Evolutionary conservation across 2,329 filamentous ascomycete species (phyloP).

Genomic region (Zasmidium citrigriseum): DNA sequence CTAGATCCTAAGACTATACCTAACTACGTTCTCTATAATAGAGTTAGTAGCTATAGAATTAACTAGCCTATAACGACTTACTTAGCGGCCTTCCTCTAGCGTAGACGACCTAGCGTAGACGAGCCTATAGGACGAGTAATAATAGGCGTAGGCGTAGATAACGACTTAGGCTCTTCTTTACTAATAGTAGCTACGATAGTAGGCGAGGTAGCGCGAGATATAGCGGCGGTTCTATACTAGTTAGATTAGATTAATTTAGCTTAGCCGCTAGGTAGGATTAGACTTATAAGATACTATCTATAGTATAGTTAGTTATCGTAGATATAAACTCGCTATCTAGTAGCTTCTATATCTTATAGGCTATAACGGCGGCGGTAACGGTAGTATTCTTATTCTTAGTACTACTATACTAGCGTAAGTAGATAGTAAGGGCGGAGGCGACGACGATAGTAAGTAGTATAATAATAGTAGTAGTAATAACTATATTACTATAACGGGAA

Average conservation of each 20-base stretch:
- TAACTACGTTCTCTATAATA: background rate
- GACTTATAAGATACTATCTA: background rate
- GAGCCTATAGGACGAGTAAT: too few species aligned
- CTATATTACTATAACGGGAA: background rate
- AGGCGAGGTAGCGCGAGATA: background rate
- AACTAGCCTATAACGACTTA: too few species aligned
- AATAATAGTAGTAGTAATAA: background rate
- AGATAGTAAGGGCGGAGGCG: background rate
- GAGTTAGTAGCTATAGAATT: too few species aligned
- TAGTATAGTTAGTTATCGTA: background rate
- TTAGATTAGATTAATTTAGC: background rate
- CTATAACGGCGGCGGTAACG: background rate
- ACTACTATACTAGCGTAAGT: too few species aligned
- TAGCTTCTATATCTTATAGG: too few species aligned
- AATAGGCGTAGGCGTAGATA: too few species aligned
- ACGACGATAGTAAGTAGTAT: background rate
- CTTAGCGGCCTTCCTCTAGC: too few species aligned
- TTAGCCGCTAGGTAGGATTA: background rate
- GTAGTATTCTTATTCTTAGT: background rate
- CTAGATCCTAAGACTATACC: background rate
- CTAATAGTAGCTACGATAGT: too few species aligned
- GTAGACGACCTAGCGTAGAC: too few species aligned
- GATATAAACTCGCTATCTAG: background rate
- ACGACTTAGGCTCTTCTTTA: too few species aligned
- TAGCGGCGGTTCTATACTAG: background rate